Base-by-base conservation (phyloP, 2,329 filamentous ascomycete species). In the Aspergillus intermedius region DNA sequence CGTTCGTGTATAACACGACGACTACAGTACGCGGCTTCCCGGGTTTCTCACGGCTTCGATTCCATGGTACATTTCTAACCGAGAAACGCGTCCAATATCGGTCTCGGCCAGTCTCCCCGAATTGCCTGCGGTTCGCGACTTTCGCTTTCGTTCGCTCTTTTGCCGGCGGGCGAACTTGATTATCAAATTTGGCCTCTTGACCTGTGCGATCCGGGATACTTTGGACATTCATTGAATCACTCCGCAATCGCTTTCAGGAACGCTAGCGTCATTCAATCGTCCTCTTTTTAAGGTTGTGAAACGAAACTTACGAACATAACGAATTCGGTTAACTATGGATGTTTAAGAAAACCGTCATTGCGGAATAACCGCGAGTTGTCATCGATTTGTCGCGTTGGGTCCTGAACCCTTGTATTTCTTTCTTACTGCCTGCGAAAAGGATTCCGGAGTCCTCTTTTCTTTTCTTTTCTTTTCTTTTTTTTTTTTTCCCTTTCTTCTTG, bases 11-110 rank as follows among this genome's bases (percentile, higher is more conserved):
- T 30, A 30, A 4, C 25, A 30, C 25, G 10, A 30, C 25, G 12
- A 30, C 3, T 7, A 30, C 25, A 30, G 25, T 30, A 30, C 25
- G 10, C 10, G 25, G 25, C 12, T 30, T 30, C 25, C 42, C 30
- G 19, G 40, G 13, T 28, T 45, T 35, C 35, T 13, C 32, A 15
- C 34, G 22, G 28, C 23, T 44, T 17, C 13, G 12, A 22, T 42
- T 50, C 57, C 57, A 60, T 60, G 57, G 57, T 58, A 57, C 55
- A 47, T 46, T 42, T 46, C 46, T 22, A 23, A 35, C 23, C 28
- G 21, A 43, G 43, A 45, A 21, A 39, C 25, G 25, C 21, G 30
- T 45, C 35, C 42, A 32, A 43, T n/a, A 30, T 30, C 10, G 25
- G 25, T 30, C 10, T 30, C 25, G 25, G 25, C 25, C 25, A 30